Conservation (phyloP, 768 basidiomycete species). For the Guyanaporus albipodus region DNA sequence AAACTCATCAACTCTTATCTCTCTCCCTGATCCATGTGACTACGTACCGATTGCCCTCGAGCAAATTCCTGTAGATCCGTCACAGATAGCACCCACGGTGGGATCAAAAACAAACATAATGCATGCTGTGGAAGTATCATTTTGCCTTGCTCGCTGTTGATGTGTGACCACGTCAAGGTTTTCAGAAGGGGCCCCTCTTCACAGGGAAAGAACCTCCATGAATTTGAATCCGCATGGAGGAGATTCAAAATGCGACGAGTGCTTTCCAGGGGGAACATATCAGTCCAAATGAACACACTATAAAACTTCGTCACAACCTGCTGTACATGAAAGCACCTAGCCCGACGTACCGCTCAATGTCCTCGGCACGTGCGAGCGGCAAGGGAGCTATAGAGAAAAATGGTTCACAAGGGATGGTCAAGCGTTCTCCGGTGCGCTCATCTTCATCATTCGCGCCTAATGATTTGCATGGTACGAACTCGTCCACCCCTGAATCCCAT, state of each 20-base stretch:
- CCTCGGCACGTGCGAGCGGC: conserved; percentile 36
- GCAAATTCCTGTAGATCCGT: conserved; percentile 35
- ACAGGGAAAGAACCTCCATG: conserved; percentile 30
- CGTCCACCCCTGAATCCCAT: conserved; percentile 36
- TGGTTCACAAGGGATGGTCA: conserved; percentile 43
- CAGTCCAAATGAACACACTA: conserved; percentile 49
- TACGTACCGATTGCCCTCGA: conserved; percentile 20
- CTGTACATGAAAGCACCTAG: neutral
- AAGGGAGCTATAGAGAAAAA: conserved; percentile 34
- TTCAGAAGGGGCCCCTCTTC: conserved; percentile 24
- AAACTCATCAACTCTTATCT: neutral
- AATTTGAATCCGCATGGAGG: conserved; percentile 23
- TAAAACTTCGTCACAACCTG: neutral
- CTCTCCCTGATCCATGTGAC: neutral
- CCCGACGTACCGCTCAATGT: conserved; percentile 40
- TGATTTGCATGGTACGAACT: conserved; percentile 33
- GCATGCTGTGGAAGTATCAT: conserved; percentile 11
- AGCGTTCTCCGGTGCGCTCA: conserved; percentile 34
- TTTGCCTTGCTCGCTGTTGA: conserved; percentile 10
- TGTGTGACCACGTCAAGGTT: conserved; percentile 26
- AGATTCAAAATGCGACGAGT: conserved; percentile 40
- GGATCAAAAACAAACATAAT: conserved; percentile 33
- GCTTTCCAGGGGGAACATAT: conserved; percentile 49
- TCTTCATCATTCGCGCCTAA: conserved; percentile 39
- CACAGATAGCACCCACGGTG: conserved; percentile 38